Evolutionary conservation across 106 monocot genomes (phyloP).

Genomic region (Allium sativum): DNA sequence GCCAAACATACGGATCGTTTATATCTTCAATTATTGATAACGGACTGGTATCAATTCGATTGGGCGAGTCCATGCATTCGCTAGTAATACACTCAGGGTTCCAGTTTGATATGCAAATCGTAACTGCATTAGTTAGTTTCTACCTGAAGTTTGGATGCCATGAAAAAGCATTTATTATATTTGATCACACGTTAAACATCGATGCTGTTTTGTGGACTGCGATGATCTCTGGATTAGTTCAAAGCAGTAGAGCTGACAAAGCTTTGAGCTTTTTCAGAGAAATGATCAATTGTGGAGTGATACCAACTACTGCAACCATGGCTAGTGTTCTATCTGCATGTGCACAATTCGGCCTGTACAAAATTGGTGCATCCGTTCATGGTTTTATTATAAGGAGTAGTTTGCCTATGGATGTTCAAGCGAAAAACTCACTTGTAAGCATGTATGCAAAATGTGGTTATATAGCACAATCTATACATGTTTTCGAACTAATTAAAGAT

Average conservation of each 20-base stretch:
- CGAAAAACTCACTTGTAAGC: conserved; percentile 43
- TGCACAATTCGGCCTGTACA: conserved; percentile 26
- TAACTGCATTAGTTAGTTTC: conserved; percentile 44
- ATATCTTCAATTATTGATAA: conserved; percentile 13
- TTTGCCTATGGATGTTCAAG: conserved; percentile 22
- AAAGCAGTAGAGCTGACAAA: conserved; percentile 31
- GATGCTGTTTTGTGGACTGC: conserved; percentile 52
- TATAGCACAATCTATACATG: conserved; percentile 5
- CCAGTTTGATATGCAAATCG: conserved; percentile 21
- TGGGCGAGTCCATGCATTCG: conserved; percentile 30
- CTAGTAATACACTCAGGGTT: conserved; percentile 31
- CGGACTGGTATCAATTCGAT: background rate
- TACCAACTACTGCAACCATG: conserved; percentile 23
- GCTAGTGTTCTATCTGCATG: conserved; percentile 48
- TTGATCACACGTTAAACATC: conserved; percentile 16
- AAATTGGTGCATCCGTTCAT: conserved; percentile 48
- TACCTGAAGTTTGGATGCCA: conserved; percentile 28
- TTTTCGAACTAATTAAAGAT: conserved; percentile 36
- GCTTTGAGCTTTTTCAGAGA: conserved; percentile 35
- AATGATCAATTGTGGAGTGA: conserved; percentile 27
- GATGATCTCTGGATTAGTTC: conserved; percentile 60
- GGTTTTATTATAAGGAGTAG: conserved; percentile 33
- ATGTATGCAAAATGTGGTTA: conserved; percentile 59
- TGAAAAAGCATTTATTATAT: conserved; percentile 25
- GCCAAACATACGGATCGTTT: conserved; percentile 41